A percentile compares a stretch with the other conserved stretches of the same genome.
These are phyloP conservation scores for Septoria petroselini DNA, from an alignment of 2,329 filamentous ascomycete species.

Conservation along the genomic window DNA sequence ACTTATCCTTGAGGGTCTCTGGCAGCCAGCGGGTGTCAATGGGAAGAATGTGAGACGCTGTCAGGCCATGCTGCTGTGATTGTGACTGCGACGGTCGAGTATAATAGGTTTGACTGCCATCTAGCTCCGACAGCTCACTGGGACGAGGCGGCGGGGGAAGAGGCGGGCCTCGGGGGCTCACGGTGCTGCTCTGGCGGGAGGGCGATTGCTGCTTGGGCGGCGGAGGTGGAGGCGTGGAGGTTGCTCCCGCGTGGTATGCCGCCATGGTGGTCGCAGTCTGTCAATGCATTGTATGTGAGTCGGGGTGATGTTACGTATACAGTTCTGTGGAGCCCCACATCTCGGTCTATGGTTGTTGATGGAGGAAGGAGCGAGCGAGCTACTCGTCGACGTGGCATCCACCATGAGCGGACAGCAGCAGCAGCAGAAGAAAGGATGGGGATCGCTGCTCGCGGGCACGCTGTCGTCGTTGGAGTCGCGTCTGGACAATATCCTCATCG, in stretches of 20 bases:
- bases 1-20: constrained; percentile 71
- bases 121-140: constrained; percentile 34
- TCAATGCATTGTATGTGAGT: too few relatives aligned
- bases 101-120: constrained; percentile 23
- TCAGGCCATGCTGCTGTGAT: constrained; percentile 17
- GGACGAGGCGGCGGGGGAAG: constrained; percentile 45
- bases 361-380: too few relatives aligned
- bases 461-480: constrained; percentile 91
- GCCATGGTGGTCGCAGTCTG: constrained; percentile 1
- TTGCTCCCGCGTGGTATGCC: constrained; percentile 37
- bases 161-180: constrained; percentile 41
- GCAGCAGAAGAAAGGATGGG: constrained; percentile 40
- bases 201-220: constrained; percentile 46
- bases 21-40: constrained; percentile 71
- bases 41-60: constrained; percentile 24
- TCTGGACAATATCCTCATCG: constrained; percentile 85
- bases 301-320: too few relatives aligned
- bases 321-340: too few relatives aligned
- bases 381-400: constrained; percentile 7
- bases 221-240: constrained; percentile 49
- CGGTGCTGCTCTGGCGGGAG: constrained; percentile 33
- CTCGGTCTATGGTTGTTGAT: too few relatives aligned
- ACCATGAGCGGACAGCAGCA: constrained; percentile 14
- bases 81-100: constrained; percentile 10
- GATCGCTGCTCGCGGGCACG: constrained; percentile 74